Base-by-base conservation (phyloP, 2,329 filamentous ascomycete species). In the Aspergillus puulaauensis region DNA sequence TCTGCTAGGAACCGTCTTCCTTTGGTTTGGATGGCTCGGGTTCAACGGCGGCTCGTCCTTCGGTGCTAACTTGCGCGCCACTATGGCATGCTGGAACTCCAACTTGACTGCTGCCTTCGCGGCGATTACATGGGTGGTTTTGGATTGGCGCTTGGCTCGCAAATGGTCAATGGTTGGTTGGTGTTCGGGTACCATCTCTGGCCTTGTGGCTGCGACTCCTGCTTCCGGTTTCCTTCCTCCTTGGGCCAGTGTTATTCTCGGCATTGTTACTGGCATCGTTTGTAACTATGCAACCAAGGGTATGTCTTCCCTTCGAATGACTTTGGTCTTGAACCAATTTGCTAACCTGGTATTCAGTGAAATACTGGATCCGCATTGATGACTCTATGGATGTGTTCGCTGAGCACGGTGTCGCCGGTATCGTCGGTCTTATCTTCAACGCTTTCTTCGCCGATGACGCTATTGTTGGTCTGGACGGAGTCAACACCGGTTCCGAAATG, bases 11-110 rank as follows among this genome's bases (percentile, higher is more conserved):
- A 98, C 95, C 3, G 85, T 96, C 64, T 85, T 99, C 68, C 91
- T 99, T 56, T 98, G 93, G 93, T 98, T 98, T 70, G 95, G 95
- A 70, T 99, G 95, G 95, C 83, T 99, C 64, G 95, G 93, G 55
- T 99, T 99, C 86, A 99, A 99, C 82, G 95, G 93, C 68, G 95
- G 95, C 63, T 97, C 93, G 23, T 82, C 93, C 40, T 96, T 97
- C 67, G 93, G 93, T 66, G 91, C 93, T 65, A 97, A 97, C 80
- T 83, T 98, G 54, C 90, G 95, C 65, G 95, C 95, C 55, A 88
- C 90, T 64, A 96, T 97, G 87, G 93, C 95, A 55, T 96, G 91
- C 86, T 99, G 93, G 93, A 98, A 98, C 83, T 91, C 90, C 59
- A 97, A 95, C 80, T 75, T 96, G 70, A 95, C 91, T 49, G 93